These are phyloP conservation scores for Fragaria nilgerrensis DNA, from an alignment of 306 rosid species.

Conservation along the genomic window DNA sequence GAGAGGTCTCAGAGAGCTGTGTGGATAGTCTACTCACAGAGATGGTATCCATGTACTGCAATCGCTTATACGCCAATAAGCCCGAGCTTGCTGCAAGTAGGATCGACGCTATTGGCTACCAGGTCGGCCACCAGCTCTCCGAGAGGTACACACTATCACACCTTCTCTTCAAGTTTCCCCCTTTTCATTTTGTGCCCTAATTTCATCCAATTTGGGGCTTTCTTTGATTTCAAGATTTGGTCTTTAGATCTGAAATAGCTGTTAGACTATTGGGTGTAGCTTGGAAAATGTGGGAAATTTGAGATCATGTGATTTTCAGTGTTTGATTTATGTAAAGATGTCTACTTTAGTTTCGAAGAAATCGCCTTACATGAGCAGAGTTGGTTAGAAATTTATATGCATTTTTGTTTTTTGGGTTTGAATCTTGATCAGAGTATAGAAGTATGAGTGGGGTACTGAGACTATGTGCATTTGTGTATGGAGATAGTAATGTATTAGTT, in stretches of 20 bases:
- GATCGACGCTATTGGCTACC: conserved; percentile 95
- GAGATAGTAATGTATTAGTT: background rate
- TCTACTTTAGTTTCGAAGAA: background rate
- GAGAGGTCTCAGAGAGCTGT: conserved; percentile 94
- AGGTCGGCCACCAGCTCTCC: conserved; percentile 98
- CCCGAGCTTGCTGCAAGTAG: conserved; percentile 95
- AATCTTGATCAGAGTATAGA: background rate
- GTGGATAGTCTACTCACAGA: conserved; percentile 81
- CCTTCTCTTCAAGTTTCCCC: background rate
- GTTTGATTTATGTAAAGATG: background rate
- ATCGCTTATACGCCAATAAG: conserved; percentile 81
- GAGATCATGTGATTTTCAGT: background rate
- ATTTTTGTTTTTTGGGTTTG: background rate
- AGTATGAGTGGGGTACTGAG: background rate
- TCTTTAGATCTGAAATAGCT: conserved; percentile 26
- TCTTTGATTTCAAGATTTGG: conserved; percentile 4
- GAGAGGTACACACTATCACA: conserved; percentile 60
- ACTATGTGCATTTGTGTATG: no score
- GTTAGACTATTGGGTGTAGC: background rate
- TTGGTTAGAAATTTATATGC: background rate
- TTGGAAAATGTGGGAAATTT: background rate
- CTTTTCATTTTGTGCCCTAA: background rate
- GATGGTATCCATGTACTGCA: conserved; percentile 82
- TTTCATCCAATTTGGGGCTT: background rate
- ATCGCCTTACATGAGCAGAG: background rate